Evolutionary conservation across 345 rosid species (phyloP).

Genomic region (Citrus glauca): DNA sequence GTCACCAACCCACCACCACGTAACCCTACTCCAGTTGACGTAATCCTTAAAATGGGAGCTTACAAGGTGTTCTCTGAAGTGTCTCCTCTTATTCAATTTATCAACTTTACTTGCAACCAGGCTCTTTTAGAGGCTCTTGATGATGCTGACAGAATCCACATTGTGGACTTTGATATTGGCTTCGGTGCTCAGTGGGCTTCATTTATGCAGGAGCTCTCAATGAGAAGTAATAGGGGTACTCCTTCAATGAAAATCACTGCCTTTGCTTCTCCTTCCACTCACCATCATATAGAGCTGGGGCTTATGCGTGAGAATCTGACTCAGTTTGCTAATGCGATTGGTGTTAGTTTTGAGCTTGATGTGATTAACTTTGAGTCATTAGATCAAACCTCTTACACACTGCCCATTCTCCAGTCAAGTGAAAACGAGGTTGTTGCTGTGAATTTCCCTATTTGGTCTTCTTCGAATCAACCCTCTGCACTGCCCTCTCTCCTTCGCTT

Average conservation of each 20-base stretch:
- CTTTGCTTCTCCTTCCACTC: constrained; percentile 46
- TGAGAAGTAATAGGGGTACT: constrained; percentile 35
- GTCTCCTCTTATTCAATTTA: constrained; percentile 50
- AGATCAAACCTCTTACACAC: constrained; percentile 32
- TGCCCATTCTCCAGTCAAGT: constrained; percentile 31
- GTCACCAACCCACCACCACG: constrained; percentile 25
- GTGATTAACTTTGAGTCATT: constrained; percentile 42
- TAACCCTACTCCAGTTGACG: constrained; percentile 37
- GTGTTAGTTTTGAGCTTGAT: constrained; percentile 47
- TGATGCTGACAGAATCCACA: constrained; percentile 40
- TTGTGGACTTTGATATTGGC: constrained; percentile 55
- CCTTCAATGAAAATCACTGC: constrained; percentile 51
- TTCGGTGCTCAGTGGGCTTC: constrained; percentile 70
- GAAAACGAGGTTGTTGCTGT: constrained; percentile 49
- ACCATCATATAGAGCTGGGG: constrained; percentile 42
- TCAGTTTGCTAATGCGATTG: constrained; percentile 47
- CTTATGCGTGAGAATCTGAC: constrained; percentile 47
- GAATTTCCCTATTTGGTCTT: constrained; percentile 47
- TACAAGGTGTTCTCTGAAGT: constrained; percentile 49
- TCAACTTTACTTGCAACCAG: constrained; percentile 53
- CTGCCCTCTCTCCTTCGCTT: constrained; percentile 40
- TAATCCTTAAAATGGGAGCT: constrained; percentile 51
- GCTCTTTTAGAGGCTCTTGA: constrained; percentile 48
- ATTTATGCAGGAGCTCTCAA: constrained; percentile 55
- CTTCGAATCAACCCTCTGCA: constrained; percentile 33